Evolutionary conservation across 768 basidiomycete genomes (phyloP), one percentile per base, ranked within the genome.

Genomic region (Artomyces pyxidatus): DNA sequence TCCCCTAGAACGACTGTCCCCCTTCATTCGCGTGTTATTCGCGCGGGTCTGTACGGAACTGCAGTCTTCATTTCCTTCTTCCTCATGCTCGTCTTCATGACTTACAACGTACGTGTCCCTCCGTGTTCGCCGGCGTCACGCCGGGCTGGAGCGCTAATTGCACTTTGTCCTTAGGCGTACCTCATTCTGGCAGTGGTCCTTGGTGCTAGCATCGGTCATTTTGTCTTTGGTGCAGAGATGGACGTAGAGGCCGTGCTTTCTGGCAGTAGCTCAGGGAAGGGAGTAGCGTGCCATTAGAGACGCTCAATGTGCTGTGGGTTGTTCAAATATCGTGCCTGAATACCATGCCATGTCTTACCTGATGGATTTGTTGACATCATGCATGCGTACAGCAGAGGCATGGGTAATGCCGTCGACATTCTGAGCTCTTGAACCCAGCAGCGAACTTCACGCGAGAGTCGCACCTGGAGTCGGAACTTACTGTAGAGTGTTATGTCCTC

Each of bases 1-100:
- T 23, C 19, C 11, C 17, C 22, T 52, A 84, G 83, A 17, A 69
- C 68, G 8, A 68, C 69, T 9, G 73, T 85, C 1, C 81, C 83
- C 0, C 50, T 67, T 21, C 46, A 67, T 7, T 66, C 72, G 35
- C 79, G 84, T 21, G 52, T 72, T n/a, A 57, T 82, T 38, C 75
- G 88, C 22, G 85, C 89, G 6, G 57, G 63, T 1, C 62, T 90
- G 30, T 95, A 94, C 58, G 89, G 83, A n/a, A 65, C 72, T 4
- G 79, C 79, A 3, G 80, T 91, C 19, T 83, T 84, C 64, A 64
- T 91, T 50, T 88, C 88, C 29, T 88, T 86, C 73, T 89, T 90
- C 77, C 78, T 91, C 62, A 96, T 96, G 92, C 71, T 96, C 50
- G 82, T 95, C 35, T 93, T 91, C 67, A 95, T 96, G 92, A 95